A percentile compares a stretch with the other conserved stretches of the same genome.
Evolutionary conservation across 2,329 filamentous ascomycete species (phyloP).

Genomic region (Fusarium tricinctum): DNA sequence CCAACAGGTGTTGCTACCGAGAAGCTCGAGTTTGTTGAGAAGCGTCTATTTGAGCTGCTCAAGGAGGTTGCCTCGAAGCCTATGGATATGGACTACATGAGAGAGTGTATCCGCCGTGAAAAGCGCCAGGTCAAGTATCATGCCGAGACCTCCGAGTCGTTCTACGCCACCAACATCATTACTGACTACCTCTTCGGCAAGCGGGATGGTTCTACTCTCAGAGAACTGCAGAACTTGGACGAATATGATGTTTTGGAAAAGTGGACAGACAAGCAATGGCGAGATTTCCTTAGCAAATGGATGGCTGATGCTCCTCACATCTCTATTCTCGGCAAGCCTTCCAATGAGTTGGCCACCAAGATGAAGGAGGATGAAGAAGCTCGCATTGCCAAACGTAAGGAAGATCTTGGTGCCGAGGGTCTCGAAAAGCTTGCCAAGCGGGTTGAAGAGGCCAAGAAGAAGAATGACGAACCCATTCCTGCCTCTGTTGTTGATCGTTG

Average conservation of each 20-base stretch:
- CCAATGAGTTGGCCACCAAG: slow-evolving; percentile 80
- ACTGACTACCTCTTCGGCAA: slow-evolving; percentile 92
- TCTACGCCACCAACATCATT: slow-evolving; percentile 89
- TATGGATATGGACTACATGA: slow-evolving; percentile 90
- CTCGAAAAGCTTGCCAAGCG: slow-evolving; percentile 80
- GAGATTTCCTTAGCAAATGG: slow-evolving; percentile 84
- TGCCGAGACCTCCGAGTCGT: slow-evolving; percentile 83
- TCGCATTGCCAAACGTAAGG: slow-evolving; percentile 82
- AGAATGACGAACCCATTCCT: slow-evolving; percentile 91
- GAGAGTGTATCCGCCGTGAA: slow-evolving; percentile 87
- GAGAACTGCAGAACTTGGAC: slow-evolving; percentile 67
- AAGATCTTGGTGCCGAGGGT: slow-evolving; percentile 84
- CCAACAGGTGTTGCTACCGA: slow-evolving; percentile 89
- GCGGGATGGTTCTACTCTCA: slow-evolving; percentile 83
- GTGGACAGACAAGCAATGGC: slow-evolving; percentile 90
- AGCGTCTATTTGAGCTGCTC: slow-evolving; percentile 86
- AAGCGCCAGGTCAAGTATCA: slow-evolving; percentile 85
- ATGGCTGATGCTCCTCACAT: slow-evolving; percentile 88
- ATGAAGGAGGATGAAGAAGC: slow-evolving; percentile 85
- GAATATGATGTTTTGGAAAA: slow-evolving; percentile 78
- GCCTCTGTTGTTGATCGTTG: slow-evolving; percentile 84
- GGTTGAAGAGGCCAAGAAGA: slow-evolving; percentile 85
- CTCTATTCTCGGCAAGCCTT: slow-evolving; percentile 90
- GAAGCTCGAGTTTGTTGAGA: slow-evolving; percentile 85
- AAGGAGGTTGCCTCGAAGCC: slow-evolving; percentile 83